phyloP scores from a whole-genome alignment of 129 eudicot species.

The Cynara cardunculus region DNA sequence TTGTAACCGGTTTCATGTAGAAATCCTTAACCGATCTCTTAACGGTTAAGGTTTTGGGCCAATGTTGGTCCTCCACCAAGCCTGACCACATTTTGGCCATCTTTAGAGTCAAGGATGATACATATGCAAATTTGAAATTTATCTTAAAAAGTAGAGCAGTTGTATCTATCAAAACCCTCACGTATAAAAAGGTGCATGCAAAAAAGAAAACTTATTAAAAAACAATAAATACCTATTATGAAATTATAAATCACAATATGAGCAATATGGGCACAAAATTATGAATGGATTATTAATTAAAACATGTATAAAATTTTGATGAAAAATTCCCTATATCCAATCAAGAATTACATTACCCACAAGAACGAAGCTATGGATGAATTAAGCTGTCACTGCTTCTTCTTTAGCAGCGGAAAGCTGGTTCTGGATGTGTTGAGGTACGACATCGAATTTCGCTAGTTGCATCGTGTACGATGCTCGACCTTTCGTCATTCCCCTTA shows the following conservation, averaged over 20 bases:
- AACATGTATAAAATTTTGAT: conserved; percentile 13
- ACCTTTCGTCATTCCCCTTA: conserved; percentile 93
- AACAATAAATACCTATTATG: neutral
- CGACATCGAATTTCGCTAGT: conserved; percentile 86
- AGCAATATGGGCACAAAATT: conserved; percentile 3
- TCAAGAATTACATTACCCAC: conserved; percentile 4
- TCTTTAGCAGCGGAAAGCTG: conserved; percentile 71
- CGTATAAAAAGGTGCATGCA: no score
- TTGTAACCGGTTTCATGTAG: no score
- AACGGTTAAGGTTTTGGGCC: no score
- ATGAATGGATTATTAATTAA: conserved; percentile 11
- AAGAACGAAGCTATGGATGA: neutral
- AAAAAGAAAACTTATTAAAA: no score
- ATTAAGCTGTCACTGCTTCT: conserved; percentile 77
- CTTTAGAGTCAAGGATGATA: no score
- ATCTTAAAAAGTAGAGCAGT: no score
- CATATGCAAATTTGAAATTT: no score
- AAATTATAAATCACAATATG: neutral
- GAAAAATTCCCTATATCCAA: conserved; percentile 24
- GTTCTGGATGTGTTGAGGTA: conserved; percentile 93
- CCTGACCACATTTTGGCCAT: no score
- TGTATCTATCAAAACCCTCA: no score
- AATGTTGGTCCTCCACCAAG: no score
- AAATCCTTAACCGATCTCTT: no score
- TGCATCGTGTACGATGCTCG: conserved; percentile 98